Evolutionary conservation across 306 rosid species (phyloP).

Genomic region (Glycyrrhiza uralensis): DNA sequence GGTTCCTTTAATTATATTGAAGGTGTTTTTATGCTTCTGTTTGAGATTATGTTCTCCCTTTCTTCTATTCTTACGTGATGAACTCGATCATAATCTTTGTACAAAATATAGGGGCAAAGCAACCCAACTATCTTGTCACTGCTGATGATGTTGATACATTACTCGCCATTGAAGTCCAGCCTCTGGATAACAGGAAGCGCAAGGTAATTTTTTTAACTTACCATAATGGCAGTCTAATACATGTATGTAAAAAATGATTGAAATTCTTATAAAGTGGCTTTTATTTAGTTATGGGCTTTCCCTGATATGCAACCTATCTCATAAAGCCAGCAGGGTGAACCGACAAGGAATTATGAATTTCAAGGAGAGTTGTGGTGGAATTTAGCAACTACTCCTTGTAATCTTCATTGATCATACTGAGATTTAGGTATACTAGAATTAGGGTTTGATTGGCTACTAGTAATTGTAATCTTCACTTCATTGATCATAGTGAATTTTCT

Average conservation of each 20-base stretch:
- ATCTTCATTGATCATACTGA: conserved; percentile 13
- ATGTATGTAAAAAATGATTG: conserved; percentile 2
- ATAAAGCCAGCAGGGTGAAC: not conserved
- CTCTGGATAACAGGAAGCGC: conserved; percentile 90
- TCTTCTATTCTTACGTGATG: not conserved
- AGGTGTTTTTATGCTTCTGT: conserved; percentile 47
- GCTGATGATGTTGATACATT: conserved; percentile 87
- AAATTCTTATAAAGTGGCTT: not conserved
- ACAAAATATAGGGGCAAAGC: conserved; percentile 72
- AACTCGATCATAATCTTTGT: conserved; percentile 31
- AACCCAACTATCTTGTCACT: conserved; percentile 83
- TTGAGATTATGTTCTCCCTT: conserved; percentile 7
- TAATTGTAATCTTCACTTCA: not conserved
- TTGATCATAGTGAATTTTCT: not conserved
- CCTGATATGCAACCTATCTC: not conserved
- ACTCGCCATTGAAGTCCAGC: conserved; percentile 96
- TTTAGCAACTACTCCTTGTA: not conserved
- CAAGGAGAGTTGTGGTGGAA: not conserved
- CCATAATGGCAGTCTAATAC: conserved; percentile 2
- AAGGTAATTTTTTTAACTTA: conserved; percentile 50
- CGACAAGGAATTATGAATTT: not conserved
- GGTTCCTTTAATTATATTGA: conserved; percentile 90
- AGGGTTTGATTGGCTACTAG: conserved; percentile 6
- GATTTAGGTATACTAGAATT: not conserved
- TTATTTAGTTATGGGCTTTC: conserved; percentile 1